Conservation (phyloP, 768 basidiomycete genomes). For the Coprinopsis marcescibilis region DNA sequence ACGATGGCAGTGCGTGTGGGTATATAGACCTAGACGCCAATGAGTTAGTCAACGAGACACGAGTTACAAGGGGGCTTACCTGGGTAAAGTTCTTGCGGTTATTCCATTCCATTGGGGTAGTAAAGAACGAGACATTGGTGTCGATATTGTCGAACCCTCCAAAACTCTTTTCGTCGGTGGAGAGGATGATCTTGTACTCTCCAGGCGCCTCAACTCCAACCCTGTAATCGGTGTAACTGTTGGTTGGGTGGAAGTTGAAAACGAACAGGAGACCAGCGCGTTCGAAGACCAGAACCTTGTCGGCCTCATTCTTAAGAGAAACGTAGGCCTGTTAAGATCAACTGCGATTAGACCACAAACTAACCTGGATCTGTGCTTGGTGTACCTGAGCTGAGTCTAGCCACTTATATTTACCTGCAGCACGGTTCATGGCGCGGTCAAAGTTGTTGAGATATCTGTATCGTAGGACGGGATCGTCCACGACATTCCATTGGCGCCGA, state of each 20-base stretch:
- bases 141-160: conserved; percentile 86
- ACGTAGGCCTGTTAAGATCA: conserved; percentile 64
- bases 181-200: conserved; percentile 76
- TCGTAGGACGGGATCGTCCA: conserved; percentile 80
- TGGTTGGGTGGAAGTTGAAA: conserved; percentile 94
- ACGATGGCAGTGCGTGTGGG: conserved; percentile 64
- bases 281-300: conserved; percentile 94
- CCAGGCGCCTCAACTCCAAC: conserved; percentile 85
- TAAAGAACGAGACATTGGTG: conserved; percentile 60
- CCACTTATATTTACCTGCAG: conserved; percentile 82
- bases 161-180: conserved; percentile 80
- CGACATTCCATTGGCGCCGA: conserved; percentile 92
- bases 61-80: conserved; percentile 35
- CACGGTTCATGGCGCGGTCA: conserved; percentile 85
- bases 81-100: conserved; percentile 86
- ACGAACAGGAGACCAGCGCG: conserved; percentile 90
- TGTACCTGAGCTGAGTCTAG: conserved; percentile 71
- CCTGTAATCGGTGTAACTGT: conserved; percentile 90
- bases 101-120: conserved; percentile 88
- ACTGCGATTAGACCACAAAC: conserved; percentile 10
- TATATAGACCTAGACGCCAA: conserved; percentile 53
- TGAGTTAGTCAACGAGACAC: not conserved
- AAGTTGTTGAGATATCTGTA: conserved; percentile 94
- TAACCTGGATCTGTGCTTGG: not conserved
- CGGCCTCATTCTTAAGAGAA: conserved; percentile 87